Base-by-base conservation (phyloP, 1,284 basidiomycete species). In the Vanrija humicola region DNA sequence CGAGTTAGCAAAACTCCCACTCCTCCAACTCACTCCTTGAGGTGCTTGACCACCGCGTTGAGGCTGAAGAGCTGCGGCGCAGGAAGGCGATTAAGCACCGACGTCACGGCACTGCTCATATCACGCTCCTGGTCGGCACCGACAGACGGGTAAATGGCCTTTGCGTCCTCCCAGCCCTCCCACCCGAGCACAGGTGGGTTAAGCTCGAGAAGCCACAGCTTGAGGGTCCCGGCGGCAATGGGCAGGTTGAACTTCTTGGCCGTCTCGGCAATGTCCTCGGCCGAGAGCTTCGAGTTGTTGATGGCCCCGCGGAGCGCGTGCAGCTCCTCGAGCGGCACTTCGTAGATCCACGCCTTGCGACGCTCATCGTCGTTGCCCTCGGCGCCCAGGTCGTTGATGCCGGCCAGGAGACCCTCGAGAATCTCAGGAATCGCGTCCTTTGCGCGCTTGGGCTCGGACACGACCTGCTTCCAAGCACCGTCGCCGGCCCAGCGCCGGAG, bases 271-370 rank as follows among this genome's bases (percentile, higher is more conserved):
- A 34, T 83, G 21, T 72, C 70, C 14, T 85, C 80, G 48, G 85
- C 80, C 8, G 84, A 84, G 18, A 83, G 78, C 6, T 84, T 83
- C 12, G 90, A 76, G 21, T 82, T 83, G 69, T 95, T 93, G 57
- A 96, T 79, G 3, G 82, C 82, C 70, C 89, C 87, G 57, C 93
- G 85, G 10, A 96, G 83, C 61, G 87, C 86, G 68, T 96, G 93
- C 6, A 87, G 82, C 28, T 86, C 84, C 4, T 83, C 79, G 21
- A 97, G 81, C 1, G 92, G 90, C 2, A 94, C 89, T 59, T 83
- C 80, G 64, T 96, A 95, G 59, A 97, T 89, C 94, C 93, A 97
- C 1, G 86, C 80, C 77, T 88, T 90, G 60, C 94, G 85, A 72
- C 86, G 88, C 74, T 95, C 94, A 21, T 92, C 88, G 56, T 80